Evolutionary conservation across 2,329 filamentous ascomycete species (phyloP), one percentile per base, ranked within the genome.

Genomic region (Talaromyces sp.): DNA sequence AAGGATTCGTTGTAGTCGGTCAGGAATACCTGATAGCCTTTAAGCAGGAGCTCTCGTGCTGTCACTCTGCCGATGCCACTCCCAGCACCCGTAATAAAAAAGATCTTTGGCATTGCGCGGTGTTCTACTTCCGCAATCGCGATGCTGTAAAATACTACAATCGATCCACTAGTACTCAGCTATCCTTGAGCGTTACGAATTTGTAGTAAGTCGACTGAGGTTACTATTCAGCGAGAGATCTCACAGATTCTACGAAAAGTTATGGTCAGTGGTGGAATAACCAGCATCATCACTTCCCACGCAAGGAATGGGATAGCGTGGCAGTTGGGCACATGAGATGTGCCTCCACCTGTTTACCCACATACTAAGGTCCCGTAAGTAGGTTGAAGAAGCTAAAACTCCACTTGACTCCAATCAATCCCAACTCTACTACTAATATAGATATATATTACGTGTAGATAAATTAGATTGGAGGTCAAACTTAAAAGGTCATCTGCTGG

Each of bases 61-160:
- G 52, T 35, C 6, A 56, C 52, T 37, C 52, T 35, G 10, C 52
- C 52, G 13, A 56, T 56, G 8, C 52, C 52, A 37, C 52, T 56
- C 19, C 52, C 52, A 19, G 52, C 52, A 35, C 52, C 52, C 7
- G 52, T 56, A n/a, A 56, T 56, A n/a, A 56, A 56, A 10, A 56
- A 56, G 31, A 37, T 9, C 11, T 56, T 56, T 33, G 52, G 39
- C 52, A 56, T 56, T 7, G 19, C n/a, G 27, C 27, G 27, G 27
- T 31, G 5, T 31, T 31, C 27, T 31, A 31, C 4, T 31, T 31
- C 27, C 27, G 27, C 27, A 6, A 7, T 31, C 5, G 27, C 27
- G 4, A 7, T 5, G 7, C 27, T 31, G 27, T 31, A 31, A 31
- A 31, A 31, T 31, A 31, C 27, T 31, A 7, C 27, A 31, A 31